Conservation (phyloP, 2,329 filamentous ascomycete genomes). For the Aspergillus alliaceus region DNA sequence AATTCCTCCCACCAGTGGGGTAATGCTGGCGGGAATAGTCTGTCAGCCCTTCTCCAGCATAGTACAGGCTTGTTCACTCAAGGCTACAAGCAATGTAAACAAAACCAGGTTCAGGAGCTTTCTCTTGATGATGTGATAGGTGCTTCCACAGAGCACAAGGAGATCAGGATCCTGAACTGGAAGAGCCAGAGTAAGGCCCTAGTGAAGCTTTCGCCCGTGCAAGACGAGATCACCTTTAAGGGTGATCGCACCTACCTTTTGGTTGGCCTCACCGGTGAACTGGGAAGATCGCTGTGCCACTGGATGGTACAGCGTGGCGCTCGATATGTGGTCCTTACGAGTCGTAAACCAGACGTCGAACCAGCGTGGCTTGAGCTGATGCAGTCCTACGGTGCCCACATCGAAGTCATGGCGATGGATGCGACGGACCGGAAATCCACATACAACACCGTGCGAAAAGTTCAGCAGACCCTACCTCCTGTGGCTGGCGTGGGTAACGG, state of each 20-base stretch:
- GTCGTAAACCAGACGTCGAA: conserved; percentile 14
- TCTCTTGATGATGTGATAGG: no score
- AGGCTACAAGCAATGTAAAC: no score
- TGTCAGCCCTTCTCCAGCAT: no score
- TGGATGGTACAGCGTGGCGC: conserved; percentile 33
- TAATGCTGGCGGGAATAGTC: no score
- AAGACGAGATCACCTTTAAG: no score
- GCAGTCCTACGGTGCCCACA: not conserved
- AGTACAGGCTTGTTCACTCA: no score
- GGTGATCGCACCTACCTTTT: conserved; percentile 30
- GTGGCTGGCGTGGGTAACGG: conserved; percentile 15
- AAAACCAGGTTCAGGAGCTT: no score
- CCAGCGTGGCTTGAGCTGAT: not conserved
- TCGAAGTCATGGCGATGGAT: no score
- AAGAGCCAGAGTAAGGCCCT: not conserved
- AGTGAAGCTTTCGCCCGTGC: not conserved
- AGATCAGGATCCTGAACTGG: not conserved
- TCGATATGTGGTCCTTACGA: conserved; percentile 27
- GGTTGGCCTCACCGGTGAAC: conserved; percentile 28
- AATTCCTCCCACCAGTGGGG: no score
- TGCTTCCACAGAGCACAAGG: no score
- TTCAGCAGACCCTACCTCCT: not conserved
- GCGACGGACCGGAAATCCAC: not conserved
- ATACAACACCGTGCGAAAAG: not conserved
- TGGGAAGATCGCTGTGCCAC: conserved; percentile 28